Evolutionary conservation across 768 basidiomycete species (phyloP).

Genomic region (Lentinula boryana): DNA sequence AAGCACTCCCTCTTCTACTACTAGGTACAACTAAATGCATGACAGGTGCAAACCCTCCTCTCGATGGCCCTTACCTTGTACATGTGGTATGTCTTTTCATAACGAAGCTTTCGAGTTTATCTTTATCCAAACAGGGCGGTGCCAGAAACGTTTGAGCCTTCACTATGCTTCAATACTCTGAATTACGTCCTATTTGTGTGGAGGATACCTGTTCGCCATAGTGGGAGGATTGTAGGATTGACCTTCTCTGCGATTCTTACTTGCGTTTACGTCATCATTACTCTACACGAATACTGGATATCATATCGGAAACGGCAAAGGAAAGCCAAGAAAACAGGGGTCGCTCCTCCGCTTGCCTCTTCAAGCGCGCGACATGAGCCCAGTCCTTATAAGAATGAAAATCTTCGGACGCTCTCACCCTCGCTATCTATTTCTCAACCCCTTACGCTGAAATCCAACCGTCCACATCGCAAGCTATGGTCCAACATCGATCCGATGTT

Average conservation of each 20-base stretch:
- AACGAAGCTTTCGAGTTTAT: not conserved
- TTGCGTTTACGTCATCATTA: constrained; percentile 22
- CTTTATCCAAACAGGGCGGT: constrained; percentile 17
- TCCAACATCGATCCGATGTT: constrained; percentile 33
- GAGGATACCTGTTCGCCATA: constrained; percentile 21
- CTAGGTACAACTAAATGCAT: not conserved
- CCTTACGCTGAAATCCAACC: constrained; percentile 4
- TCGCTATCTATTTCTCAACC: not conserved
- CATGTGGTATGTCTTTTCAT: constrained; percentile 22
- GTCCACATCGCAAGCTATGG: constrained; percentile 27
- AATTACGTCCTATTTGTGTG: constrained; percentile 29
- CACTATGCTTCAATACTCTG: constrained; percentile 23
- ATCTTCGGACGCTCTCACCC: not conserved
- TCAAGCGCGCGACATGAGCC: not conserved
- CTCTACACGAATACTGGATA: constrained; percentile 25
- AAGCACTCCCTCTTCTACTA: not conserved
- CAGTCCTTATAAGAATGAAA: not conserved
- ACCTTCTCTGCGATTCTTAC: constrained; percentile 25
- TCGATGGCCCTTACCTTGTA: constrained; percentile 32
- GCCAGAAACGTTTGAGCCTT: constrained; percentile 21
- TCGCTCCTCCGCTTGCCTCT: not conserved
- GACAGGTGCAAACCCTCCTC: constrained; percentile 25
- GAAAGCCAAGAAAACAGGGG: not conserved
- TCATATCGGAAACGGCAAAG: constrained; percentile 19
- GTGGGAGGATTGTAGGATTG: constrained; percentile 26